Evolutionary conservation across 208 protist genomes (phyloP).

Genomic region (Jaenimonas drosophilae): DNA sequence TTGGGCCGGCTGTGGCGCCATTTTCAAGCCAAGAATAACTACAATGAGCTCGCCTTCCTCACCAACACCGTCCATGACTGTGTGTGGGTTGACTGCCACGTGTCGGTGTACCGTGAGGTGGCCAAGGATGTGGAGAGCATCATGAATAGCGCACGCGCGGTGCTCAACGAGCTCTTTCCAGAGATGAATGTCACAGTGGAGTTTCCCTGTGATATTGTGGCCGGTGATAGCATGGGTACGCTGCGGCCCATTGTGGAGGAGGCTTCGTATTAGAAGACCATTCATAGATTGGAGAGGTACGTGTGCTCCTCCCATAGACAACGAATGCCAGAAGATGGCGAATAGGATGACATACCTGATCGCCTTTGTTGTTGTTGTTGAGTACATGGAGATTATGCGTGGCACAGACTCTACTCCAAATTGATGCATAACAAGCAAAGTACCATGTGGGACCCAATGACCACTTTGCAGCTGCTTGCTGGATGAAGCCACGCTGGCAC

Average conservation of each 20-base stretch:
- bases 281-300: background rate
- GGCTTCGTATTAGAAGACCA: conserved; percentile 29
- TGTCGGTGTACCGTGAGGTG: conserved; percentile 69
- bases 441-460: no score
- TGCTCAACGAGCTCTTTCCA: conserved; percentile 72
- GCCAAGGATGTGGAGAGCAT: conserved; percentile 76
- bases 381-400: no score
- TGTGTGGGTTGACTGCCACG: conserved; percentile 89
- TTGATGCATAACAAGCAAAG: no score
- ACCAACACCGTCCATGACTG: conserved; percentile 93
- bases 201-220: conserved; percentile 85
- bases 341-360: no score
- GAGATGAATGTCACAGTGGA: conserved; percentile 81
- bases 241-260: conserved; percentile 70
- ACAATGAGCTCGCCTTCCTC: conserved; percentile 81
- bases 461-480: no score
- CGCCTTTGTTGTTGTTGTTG: no score
- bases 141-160: conserved; percentile 74
- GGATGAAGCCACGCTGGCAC: no score
- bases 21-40: conserved; percentile 81
- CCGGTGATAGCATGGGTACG: conserved; percentile 80
- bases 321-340: no score
- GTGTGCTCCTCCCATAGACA: no score
- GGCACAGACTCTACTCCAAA: no score
- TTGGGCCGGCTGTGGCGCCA: conserved; percentile 87